Percentiles rank a stretch among this genome's conserved stretches.
Evolutionary conservation across 495 filamentous ascomycete genomes (phyloP).

Genomic region (Podospora appendiculata): DNA sequence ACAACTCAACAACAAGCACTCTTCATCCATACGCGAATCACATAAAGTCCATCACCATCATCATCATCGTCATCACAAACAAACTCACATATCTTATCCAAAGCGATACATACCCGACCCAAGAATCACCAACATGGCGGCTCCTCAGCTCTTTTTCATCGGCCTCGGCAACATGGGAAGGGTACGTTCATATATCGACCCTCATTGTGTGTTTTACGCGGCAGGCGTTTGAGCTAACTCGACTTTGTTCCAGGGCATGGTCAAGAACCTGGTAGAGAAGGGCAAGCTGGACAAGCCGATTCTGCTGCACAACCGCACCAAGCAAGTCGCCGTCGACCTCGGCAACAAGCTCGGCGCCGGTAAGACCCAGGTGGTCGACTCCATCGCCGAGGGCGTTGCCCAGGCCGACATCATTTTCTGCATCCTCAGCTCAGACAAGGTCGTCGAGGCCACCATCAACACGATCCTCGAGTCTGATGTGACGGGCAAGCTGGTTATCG

Average conservation of each 20-base stretch:
- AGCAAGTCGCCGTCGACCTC: constrained; percentile 48
- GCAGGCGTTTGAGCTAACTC: too few relatives aligned
- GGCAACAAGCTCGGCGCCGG: constrained; percentile 43
- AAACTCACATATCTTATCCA: neutral
- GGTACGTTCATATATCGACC: constrained; percentile 38
- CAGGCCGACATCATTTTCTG: constrained; percentile 74
- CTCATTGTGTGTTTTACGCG: too few relatives aligned
- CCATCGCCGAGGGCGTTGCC: constrained; percentile 57
- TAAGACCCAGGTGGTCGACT: constrained; percentile 53
- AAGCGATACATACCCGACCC: neutral
- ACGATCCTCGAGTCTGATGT: constrained; percentile 46
- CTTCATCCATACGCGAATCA: too few relatives aligned
- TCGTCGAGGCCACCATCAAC: constrained; percentile 52
- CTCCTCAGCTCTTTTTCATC: constrained; percentile 68
- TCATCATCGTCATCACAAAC: too few relatives aligned
- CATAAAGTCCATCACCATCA: neutral
- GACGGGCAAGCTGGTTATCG: constrained; percentile 66
- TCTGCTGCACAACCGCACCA: constrained; percentile 74
- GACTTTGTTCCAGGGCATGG: constrained; percentile 59
- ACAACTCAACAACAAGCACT: too few relatives aligned
- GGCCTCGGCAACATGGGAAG: constrained; percentile 89
- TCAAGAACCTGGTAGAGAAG: constrained; percentile 72
- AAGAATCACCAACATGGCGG: constrained; percentile 31
- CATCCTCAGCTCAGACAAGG: constrained; percentile 73
- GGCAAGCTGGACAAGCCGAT: constrained; percentile 61